A percentile compares a stretch with the other conserved stretches of the same genome.
These are phyloP conservation scores for Acer saccharum DNA, from an alignment of 345 rosid genomes.

Conservation along the genomic window DNA sequence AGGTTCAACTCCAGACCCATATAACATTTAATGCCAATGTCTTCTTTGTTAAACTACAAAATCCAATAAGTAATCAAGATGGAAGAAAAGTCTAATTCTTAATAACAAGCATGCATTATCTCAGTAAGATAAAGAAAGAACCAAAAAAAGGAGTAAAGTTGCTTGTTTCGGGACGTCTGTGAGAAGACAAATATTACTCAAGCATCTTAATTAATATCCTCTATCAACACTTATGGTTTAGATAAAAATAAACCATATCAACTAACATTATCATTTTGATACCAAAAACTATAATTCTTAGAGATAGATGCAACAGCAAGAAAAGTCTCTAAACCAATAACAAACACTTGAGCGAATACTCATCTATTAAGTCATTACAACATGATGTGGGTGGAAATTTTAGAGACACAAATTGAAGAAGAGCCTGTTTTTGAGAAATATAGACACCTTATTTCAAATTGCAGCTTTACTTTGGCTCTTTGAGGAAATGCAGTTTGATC, in stretches of 20 bases:
- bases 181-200: neutral
- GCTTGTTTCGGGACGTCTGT: neutral
- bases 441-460: slow-evolving; percentile 11
- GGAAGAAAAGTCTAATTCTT: neutral
- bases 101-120: neutral
- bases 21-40: neutral
- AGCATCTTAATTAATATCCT: neutral
- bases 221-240: no score
- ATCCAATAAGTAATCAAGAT: neutral
- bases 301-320: neutral
- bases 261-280: neutral
- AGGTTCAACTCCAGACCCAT: neutral
- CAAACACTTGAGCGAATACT: neutral
- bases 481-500: slow-evolving; percentile 83
- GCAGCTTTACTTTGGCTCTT: slow-evolving; percentile 50
- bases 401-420: slow-evolving; percentile 5
- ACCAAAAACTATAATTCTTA: neutral
- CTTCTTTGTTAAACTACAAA: neutral
- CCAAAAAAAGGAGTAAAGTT: neutral
- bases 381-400: slow-evolving; percentile 5
- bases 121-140: neutral
- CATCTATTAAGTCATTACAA: slow-evolving; percentile 9
- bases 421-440: neutral
- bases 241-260: neutral
- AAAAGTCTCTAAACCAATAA: neutral